Base-by-base conservation (phyloP, 441 rosid genomes). In the Brassica hybrid region DNA sequence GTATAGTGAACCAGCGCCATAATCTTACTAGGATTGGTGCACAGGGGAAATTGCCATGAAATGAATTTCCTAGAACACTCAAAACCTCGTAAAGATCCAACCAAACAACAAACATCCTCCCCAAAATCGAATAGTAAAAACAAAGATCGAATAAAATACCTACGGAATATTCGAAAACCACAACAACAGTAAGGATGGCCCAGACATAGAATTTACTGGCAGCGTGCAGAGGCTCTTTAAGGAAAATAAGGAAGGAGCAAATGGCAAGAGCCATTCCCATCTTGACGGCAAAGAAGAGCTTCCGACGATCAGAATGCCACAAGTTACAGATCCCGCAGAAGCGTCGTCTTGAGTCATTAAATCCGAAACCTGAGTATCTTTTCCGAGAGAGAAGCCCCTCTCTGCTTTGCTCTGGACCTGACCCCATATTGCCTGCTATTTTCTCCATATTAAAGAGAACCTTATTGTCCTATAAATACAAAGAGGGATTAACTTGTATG, bases 111-210 rank as follows among this genome's bases (percentile, higher is more conserved):
- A 67, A 27, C n/a, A 67, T 14, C 7, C 8, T 36, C 10, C 9
- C 34, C 18, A 54, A 17, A 45, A 48, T n/a, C 17, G 7, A n/a
- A 45, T 45, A 12, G 12, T 45, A 54, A 57, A 19, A 59, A 21
- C 5, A 1, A 2, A 64, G 27, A 67, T 38, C 11, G 30, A 27
- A 50, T 10, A 19, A 36, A 36, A 14, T 86, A 92, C 97, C 94
- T 73, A 91, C 87, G 78, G 88, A 90, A 85, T 80, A 93, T 65
- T 93, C 98, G 65, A 93, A 91, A 76, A 93, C 91, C 16, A 91
- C 95, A 7, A 93, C 90, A 7, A 91, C 95, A 4, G 97, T 93
- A 11, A 93, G 92, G 67, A 91, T 84, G 6, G 92, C 94, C 98
- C 98, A 93, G 71, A 93, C 85, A 57, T 91, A 83, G 81, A 85